Evolutionary conservation across 345 rosid genomes (phyloP), one percentile per base, ranked within the genome.

Genomic region (Pugionium cornutum): DNA sequence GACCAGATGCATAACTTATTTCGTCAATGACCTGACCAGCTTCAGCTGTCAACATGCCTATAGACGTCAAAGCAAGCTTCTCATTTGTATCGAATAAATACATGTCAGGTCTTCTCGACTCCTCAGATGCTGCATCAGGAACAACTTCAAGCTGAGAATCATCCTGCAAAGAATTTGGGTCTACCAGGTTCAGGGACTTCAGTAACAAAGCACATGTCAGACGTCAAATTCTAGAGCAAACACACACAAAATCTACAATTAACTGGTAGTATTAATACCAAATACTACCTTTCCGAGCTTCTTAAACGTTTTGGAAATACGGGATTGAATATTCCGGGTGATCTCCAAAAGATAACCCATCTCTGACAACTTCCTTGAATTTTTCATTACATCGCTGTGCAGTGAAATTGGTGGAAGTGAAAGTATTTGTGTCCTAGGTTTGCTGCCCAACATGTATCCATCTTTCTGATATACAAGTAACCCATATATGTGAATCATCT

Each of bases 271-370:
- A 69, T 11, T 26, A 43, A 63, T 53, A 62, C 57, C 7, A 54
- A 45, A 73, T 33, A 64, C 48, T 54, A 76, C 67, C 86, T 82
- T 86, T 80, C 88, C 81, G 29, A 85, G 84, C 83, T 83, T 84
- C 78, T 83, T 86, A 64, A 83, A 77, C 78, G 80, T 90, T 58
- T 77, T 76, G 75, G 78, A 65, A 59, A 86, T 84, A 62, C 78
- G 90, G 71, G 75, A 64, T 70, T 94, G 97, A 75, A 90, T 69
- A 65, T 81, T 84, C 35, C 99, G 85, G 50, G 87, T 82, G 66
- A 85, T 78, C 83, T 94, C 99, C 80, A 90, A 68, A 78, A 84
- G 83, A 73, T 79, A 85, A 63, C 96, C 87, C 90, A 90, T 86
- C 62, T 86, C 95, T 69, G 60, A 52, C 75, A 94, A 85, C 77